Conservation (phyloP, 495 filamentous ascomycete species). For the Niebla homalea region DNA sequence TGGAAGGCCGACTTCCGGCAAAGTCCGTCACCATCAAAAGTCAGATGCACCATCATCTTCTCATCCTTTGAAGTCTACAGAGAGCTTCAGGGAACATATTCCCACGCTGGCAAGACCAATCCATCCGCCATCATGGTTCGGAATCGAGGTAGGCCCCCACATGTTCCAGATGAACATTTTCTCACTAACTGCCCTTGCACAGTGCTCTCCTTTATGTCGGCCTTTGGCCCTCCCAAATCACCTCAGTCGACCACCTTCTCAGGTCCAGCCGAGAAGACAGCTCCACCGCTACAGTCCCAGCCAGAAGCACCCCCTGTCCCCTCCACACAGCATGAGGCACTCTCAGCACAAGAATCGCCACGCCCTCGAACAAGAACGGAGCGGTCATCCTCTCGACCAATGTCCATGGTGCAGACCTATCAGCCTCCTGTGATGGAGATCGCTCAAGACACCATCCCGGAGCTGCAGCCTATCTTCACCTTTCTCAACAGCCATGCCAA, state of each 20-base stretch:
- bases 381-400: slow-evolving; percentile 38
- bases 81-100: too few relatives aligned
- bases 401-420: slow-evolving; percentile 61
- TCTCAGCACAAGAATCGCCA: slow-evolving; percentile 22
- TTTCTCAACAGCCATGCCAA: slow-evolving; percentile 91
- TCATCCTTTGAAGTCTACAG: too few relatives aligned
- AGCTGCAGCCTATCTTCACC: slow-evolving; percentile 86
- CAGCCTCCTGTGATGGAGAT: slow-evolving; percentile 82
- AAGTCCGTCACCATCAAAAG: too few relatives aligned
- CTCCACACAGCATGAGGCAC: slow-evolving; percentile 15
- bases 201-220: slow-evolving; percentile 54
- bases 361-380: slow-evolving; percentile 19
- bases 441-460: slow-evolving; percentile 70
- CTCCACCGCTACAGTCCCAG: slow-evolving; percentile 1
- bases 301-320: slow-evolving; percentile 10
- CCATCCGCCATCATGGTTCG: neutral
- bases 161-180: neutral
- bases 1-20: too few relatives aligned
- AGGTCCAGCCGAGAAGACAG: slow-evolving; percentile 10
- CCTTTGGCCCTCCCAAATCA: slow-evolving; percentile 33
- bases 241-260: slow-evolving; percentile 22
- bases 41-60: too few relatives aligned
- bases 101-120: too few relatives aligned
- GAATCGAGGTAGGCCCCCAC: slow-evolving; percentile 1
- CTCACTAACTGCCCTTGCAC: slow-evolving; percentile 14